Evolutionary conservation across 176 grass and related monocot species (phyloP), one percentile per base, ranked within the genome.

Genomic region (Oryza officinalis): DNA sequence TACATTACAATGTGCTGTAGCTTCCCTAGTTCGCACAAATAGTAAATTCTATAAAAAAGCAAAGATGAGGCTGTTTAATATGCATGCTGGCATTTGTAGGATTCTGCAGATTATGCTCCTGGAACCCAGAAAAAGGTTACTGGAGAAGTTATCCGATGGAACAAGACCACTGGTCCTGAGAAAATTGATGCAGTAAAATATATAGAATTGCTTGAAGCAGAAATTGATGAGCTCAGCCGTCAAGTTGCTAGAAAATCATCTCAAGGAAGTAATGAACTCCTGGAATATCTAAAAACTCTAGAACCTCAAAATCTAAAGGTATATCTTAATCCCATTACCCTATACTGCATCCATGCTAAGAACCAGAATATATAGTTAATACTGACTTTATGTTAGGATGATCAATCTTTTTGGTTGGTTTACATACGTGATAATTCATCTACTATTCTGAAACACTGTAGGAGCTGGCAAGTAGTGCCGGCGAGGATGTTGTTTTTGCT

Each of bases 301-400:
- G 96, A 98, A 77, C 96, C 96, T 87, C 93, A 95, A 65, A 98
- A 98, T 90, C 69, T 98, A n/a, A 95, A 98, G 92, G 96, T 94
- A 91, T 63, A 40, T 82, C 12, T 84, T 50, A 18, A 23, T 41
- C 66, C 43, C 10, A 23, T 15, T 63, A 40, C 23, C 13, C 20
- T 61, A 2, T 25, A 23, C 57, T 61, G 8, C 57, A 61, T 67
- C 12, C 18, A 37, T 74, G 33, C 49, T 33, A 63, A 65, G 72
- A 32, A 83, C 3, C 40, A 79, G 40, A 47, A 71, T 77, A 28
- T 33, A 30, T 76, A 57, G 20, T 57, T 57, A 60, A 30, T 28
- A 74, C 20, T 23, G 27, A 54, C 33, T 26, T 17, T 12, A 44
- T 57, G 8, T 9, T 38, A 27, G 52, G 14, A 40, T 81, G 76